A percentile compares a stretch with the other conserved stretches of the same genome.
Conservation (phyloP, 805 yeast genomes). For the Starmerella davenportii region DNA sequence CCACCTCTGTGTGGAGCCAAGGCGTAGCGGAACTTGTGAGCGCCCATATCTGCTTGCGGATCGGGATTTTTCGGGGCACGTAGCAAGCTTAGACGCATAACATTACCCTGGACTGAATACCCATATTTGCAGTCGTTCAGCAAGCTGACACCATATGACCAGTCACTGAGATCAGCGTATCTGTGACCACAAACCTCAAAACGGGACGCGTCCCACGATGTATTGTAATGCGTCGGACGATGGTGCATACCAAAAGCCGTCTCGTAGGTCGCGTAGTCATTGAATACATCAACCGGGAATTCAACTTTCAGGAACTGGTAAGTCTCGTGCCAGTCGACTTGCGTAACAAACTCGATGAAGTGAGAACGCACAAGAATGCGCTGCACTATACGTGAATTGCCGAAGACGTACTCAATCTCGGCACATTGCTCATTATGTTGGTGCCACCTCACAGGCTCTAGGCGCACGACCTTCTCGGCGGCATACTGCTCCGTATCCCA, state of each 20-base stretch:
- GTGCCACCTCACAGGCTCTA: slow-evolving; percentile 18
- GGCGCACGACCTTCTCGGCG: slow-evolving; percentile 46
- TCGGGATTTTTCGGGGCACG: slow-evolving; percentile 93
- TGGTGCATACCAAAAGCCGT: slow-evolving; percentile 84
- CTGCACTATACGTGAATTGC: slow-evolving; percentile 11
- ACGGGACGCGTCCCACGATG: slow-evolving; percentile 91
- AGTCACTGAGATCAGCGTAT: slow-evolving; percentile 81
- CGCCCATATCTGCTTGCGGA: slow-evolving; percentile 85
- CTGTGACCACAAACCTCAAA: slow-evolving; percentile 91
- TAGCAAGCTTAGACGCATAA: slow-evolving; percentile 67
- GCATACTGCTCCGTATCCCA: slow-evolving; percentile 96
- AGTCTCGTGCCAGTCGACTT: slow-evolving; percentile 66
- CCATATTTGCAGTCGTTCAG: slow-evolving; percentile 82
- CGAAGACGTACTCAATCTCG: slow-evolving; percentile 8
- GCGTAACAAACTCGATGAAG: slow-evolving; percentile 29
- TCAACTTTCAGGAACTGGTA: slow-evolving; percentile 85
- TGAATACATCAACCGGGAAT: slow-evolving; percentile 70
- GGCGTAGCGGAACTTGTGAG: slow-evolving; percentile 67
- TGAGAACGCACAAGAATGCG: slow-evolving; percentile 25
- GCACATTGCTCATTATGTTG: slow-evolving; percentile 4
- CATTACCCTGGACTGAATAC: slow-evolving; percentile 80
- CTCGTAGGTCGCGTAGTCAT: slow-evolving; percentile 70
- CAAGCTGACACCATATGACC: slow-evolving; percentile 68
- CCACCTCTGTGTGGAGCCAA: slow-evolving; percentile 65
- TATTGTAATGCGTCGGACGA: slow-evolving; percentile 87